Evolutionary conservation across 495 filamentous ascomycete species (phyloP), one percentile per base, ranked within the genome.

Genomic region (Trichocladium antarcticum): DNA sequence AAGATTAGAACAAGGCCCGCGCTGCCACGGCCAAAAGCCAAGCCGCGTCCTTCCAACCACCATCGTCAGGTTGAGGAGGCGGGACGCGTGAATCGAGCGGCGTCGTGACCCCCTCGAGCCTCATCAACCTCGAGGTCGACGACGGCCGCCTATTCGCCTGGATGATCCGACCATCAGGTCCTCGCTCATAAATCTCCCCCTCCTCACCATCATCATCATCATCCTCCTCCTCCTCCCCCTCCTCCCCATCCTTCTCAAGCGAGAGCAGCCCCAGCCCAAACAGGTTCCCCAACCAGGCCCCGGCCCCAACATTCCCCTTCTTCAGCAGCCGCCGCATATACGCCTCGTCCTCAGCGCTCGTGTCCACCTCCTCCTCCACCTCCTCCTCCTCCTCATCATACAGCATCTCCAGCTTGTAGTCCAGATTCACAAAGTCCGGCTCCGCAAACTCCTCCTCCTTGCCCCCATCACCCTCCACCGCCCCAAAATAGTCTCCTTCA

Each of bases 241-340:
- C 71, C 45, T 79, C 75, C 19, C 72, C 69, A 49, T 71, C 73
- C 59, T 77, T 70, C 45, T 80, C 68, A 9, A 87, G 81, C 7
- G 81, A 77, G 62, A 92, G 90, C 15, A 92, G 64, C 14, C 80
- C 83, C 76, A 86, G 88, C 6, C 81, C 82, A 32, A 89, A 75
- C 49, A 89, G 56, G 39, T 75, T 73, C 54, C 85, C 85, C 53
- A 95, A 73, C 80, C 83, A 87, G 9, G 77, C 74, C 0, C 83
- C 83, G n/a, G 89, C 64, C 5, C 83, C 81, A 45, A 79, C 80
- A 37, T 76, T 77, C n/a, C 74, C 74, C 49, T 78, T 71, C 45
- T 73, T 63, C 19, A 80, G 73, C 14, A 82, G 58, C 47, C 71
- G 61, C 46, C 72, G 71, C 5, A 80, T 62, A 11, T 74, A 64